Conservation (phyloP, 257 asterid species). For the Jacaranda mimosifolia region DNA sequence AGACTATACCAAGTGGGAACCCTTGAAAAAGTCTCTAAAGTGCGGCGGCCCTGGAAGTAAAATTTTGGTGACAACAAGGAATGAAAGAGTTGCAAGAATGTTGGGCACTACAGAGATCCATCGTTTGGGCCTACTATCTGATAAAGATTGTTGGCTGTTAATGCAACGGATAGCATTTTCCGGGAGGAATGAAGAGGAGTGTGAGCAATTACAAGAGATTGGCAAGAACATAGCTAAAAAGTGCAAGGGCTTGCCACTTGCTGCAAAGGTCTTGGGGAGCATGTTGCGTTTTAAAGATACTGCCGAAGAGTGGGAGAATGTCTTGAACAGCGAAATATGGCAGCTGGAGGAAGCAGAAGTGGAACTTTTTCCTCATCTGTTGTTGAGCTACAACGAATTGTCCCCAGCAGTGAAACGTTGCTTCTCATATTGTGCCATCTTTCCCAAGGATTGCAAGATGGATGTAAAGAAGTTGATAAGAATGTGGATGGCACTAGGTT, state of each 20-base stretch:
- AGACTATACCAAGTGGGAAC: slow-evolving; percentile 13
- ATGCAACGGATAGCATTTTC: slow-evolving; percentile 38
- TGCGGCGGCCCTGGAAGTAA: slow-evolving; percentile 25
- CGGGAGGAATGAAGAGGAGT: slow-evolving; percentile 27
- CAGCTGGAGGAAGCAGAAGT: slow-evolving; percentile 29
- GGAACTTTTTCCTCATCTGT: slow-evolving; percentile 30
- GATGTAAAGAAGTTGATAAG: slow-evolving; percentile 47
- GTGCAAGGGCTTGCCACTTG: slow-evolving; percentile 59
- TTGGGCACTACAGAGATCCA: slow-evolving; percentile 36
- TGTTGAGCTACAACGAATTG: slow-evolving; percentile 40
- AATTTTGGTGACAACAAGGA: slow-evolving; percentile 43
- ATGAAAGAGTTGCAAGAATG: slow-evolving; percentile 34
- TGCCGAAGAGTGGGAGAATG: slow-evolving; percentile 46
- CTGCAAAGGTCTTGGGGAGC: slow-evolving; percentile 50
- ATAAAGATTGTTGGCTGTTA: slow-evolving; percentile 44
- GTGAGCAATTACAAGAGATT: slow-evolving; percentile 18
- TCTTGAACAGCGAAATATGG: slow-evolving; percentile 41
- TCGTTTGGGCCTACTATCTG: slow-evolving; percentile 35
- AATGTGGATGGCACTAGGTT: slow-evolving; percentile 60
- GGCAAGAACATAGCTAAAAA: slow-evolving; percentile 46
- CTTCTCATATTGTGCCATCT: slow-evolving; percentile 51
- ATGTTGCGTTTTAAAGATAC: slow-evolving; percentile 39
- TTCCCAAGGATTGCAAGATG: slow-evolving; percentile 45
- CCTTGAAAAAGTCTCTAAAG: background rate
- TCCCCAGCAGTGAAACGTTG: slow-evolving; percentile 42